Percentiles rank a stretch among this genome's conserved stretches.
Conservation (phyloP, 805 yeast genomes). For the Teunomyces kruisii region DNA sequence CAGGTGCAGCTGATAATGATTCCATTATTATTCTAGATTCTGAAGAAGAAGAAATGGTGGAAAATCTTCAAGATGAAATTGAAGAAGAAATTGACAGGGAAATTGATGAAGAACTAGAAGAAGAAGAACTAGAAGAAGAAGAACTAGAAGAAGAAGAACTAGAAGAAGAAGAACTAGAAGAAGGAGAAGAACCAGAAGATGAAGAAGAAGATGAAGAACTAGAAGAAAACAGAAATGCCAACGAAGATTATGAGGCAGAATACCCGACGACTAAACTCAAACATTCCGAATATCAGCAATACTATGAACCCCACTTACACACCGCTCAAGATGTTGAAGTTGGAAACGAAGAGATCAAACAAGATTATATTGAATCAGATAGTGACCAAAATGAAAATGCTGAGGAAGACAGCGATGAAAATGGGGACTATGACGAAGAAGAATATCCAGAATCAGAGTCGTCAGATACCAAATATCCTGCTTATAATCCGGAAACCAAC, state of each 20-base stretch:
- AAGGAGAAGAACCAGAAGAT: neutral
- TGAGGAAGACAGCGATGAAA: neutral
- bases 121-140: neutral
- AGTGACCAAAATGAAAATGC: neutral
- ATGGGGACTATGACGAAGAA: neutral
- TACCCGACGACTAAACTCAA: too few relatives aligned
- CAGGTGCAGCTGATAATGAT: neutral
- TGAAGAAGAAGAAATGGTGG: neutral
- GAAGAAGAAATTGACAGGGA: neutral
- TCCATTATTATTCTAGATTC: neutral
- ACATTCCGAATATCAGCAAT: too few relatives aligned
- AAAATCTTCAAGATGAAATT: neutral
- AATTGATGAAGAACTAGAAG: neutral
- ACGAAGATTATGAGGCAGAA: neutral
- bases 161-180: neutral
- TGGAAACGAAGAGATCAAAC: neutral
- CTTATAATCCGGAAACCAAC: neutral
- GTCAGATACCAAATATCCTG: neutral
- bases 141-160: neutral
- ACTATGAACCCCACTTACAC: too few relatives aligned
- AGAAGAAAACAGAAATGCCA: neutral
- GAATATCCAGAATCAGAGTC: neutral
- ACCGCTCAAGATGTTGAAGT: too few relatives aligned
- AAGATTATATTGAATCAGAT: neutral
- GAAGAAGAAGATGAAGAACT: conserved; percentile 1